phyloP scores from a whole-genome alignment of 2,329 filamentous ascomycete species.

The Aureobasidium mangrovei region DNA sequence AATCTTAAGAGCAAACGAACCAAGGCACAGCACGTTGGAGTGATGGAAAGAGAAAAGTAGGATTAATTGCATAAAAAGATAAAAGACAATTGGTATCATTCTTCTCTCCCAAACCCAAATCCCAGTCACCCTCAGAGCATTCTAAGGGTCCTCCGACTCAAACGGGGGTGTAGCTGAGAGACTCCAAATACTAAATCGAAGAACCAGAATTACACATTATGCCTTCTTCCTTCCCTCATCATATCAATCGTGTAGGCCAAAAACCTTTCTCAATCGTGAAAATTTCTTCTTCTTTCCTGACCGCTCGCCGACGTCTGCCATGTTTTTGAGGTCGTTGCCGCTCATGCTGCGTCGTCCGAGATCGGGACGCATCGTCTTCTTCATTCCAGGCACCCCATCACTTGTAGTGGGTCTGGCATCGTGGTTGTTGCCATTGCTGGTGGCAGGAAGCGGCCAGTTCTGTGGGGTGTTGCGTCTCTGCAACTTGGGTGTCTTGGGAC shows the following conservation, averaged over 20 bases:
- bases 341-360: conserved; percentile 27
- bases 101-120: no score
- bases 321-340: conserved; percentile 8
- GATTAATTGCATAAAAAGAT: no score
- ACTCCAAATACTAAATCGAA: not conserved
- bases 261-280: conserved; percentile 55
- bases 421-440: not conserved
- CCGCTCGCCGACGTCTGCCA: conserved; percentile 19
- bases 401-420: conserved; percentile 24
- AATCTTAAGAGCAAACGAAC: no score
- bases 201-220: conserved; percentile 8
- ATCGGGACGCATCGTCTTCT: conserved; percentile 21
- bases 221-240: not conserved
- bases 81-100: no score
- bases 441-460: conserved; percentile 39
- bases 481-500: conserved; percentile 18
- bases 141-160: no score
- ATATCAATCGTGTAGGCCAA: conserved; percentile 47
- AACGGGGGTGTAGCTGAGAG: no score
- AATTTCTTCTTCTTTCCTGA: conserved; percentile 57
- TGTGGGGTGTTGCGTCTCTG: conserved; percentile 16
- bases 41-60: no score
- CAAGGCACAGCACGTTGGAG: no score
- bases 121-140: no score
- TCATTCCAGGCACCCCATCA: conserved; percentile 25